A percentile compares a stretch with the other conserved stretches of the same genome.
phyloP scores from a whole-genome alignment of 2,329 filamentous ascomycete genomes.

The Purpureocillium lavendulum region DNA sequence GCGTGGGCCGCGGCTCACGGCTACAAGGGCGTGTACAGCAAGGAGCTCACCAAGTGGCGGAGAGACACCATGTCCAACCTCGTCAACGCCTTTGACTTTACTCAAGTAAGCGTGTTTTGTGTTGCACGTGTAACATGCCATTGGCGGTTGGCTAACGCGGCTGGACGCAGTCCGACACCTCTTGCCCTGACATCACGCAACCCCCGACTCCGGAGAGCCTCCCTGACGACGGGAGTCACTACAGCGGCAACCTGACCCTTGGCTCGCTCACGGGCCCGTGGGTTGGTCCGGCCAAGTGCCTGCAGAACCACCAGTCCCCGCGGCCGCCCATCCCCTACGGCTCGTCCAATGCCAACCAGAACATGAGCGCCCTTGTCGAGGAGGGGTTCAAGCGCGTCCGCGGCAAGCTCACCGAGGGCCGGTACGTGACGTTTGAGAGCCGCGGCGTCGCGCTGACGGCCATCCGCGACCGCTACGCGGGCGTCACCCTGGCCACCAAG shows the following conservation, averaged over 20 bases:
- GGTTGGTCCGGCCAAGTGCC: slow-evolving; percentile 10
- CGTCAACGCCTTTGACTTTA: slow-evolving; percentile 28
- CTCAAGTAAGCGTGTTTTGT: slow-evolving; percentile 16
- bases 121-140: too few relatives aligned
- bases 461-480: slow-evolving; percentile 15
- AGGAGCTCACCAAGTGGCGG: slow-evolving; percentile 16
- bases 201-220: slow-evolving; percentile 3
- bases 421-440: slow-evolving; percentile 40
- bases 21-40: slow-evolving; percentile 21
- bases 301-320: slow-evolving; percentile 4
- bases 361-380: slow-evolving; percentile 67
- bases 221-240: slow-evolving; percentile 3
- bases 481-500: slow-evolving; percentile 4
- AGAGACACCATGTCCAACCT: slow-evolving; percentile 19
- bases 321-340: slow-evolving; percentile 9
- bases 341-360: slow-evolving; percentile 54
- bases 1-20: slow-evolving; percentile 26
- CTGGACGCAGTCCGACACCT: slow-evolving; percentile 6
- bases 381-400: slow-evolving; percentile 44
- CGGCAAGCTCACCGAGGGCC: slow-evolving; percentile 43
- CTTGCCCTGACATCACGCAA: slow-evolving; percentile 4
- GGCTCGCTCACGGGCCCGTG: slow-evolving; percentile 11
- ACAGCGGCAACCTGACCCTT: slow-evolving; percentile 8
- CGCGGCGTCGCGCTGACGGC: slow-evolving; percentile 29
- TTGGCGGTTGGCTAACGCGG: background rate